Evolutionary conservation across 2,329 filamentous ascomycete genomes (phyloP).

Genomic region (Sclerotinia nivalis): DNA sequence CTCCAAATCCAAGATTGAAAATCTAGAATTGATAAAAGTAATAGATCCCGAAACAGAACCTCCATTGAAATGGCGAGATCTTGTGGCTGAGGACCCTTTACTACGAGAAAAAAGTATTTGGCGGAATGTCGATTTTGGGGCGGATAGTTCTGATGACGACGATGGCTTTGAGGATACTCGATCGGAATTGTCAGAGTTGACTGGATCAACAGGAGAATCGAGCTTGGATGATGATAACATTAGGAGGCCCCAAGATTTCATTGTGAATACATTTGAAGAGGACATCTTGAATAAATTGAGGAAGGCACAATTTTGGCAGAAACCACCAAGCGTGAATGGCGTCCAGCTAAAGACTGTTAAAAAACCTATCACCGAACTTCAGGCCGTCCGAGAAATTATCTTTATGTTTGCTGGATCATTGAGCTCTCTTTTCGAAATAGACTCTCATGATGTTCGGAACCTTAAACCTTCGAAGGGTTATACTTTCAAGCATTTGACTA

Average conservation of each 20-base stretch:
- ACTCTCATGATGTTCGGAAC: constrained; percentile 43
- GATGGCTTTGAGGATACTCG: constrained; percentile 42
- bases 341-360: constrained; percentile 37
- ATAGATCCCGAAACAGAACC: constrained; percentile 48
- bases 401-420: constrained; percentile 83
- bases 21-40: constrained; percentile 57
- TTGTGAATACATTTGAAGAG: constrained; percentile 38
- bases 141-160: constrained; percentile 59
- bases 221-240: constrained; percentile 37
- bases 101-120: constrained; percentile 67
- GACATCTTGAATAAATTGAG: constrained; percentile 44
- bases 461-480: constrained; percentile 38
- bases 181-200: constrained; percentile 43
- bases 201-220: constrained; percentile 39
- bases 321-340: constrained; percentile 33
- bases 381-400: constrained; percentile 73
- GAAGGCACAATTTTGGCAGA: constrained; percentile 52
- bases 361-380: constrained; percentile 56
- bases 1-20: constrained; percentile 64
- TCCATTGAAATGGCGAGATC: constrained; percentile 73
- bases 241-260: constrained; percentile 40
- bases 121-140: constrained; percentile 66
- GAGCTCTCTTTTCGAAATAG: constrained; percentile 65
- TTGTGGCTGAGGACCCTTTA: constrained; percentile 75
- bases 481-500: constrained; percentile 43